Base-by-base conservation (phyloP, 805 yeast genomes). In the Metschnikowia lunata region DNA sequence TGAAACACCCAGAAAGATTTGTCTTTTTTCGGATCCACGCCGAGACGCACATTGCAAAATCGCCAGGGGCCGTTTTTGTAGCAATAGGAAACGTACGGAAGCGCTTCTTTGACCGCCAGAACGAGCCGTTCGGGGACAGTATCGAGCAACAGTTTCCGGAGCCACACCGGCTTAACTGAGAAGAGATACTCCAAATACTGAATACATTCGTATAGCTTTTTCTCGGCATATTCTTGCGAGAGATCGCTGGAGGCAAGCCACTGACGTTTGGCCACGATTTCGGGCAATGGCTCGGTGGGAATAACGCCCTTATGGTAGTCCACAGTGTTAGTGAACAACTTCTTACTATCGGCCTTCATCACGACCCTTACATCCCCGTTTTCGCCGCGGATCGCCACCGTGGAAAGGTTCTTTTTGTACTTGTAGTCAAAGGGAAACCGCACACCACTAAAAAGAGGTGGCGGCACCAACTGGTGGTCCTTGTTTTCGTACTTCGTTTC, bases 61-160 rank as follows among this genome's bases (percentile, higher is more conserved):
- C 98, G 75, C 96, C 96, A 93, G 0, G 98, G 99, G 0, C 99
- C 99, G 57, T 85, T 85, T 31, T 85, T 80, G 60, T 82, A 85
- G 34, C 88, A 76, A 60, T 81, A 93, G 0, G 96, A 76, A 0
- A 88, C 85, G 60, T 86, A 83, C 0, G 98, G 96, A 39, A 93
- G 62, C 0, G 97, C 95, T 50, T 77, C 82, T 54, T 85, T 82
- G 36, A 91, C 58, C 50, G 57, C 79, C 57, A 62, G 61, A 54
- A 62, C 66, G 51, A 62, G 67, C 44, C 55, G 70, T 48, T 61
- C 58, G 0, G 87, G 83, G 3, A 82, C 67, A 40, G 81, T 67
- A 56, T 75, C 74, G 35, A 72, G 68, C 18, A 90, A 60, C 51
- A 86, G 95, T 50, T 85, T 76, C 44, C 97, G 74, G 1, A 90